phyloP scores from a whole-genome alignment of 2,329 filamentous ascomycete genomes.

The Alternaria sp. region DNA sequence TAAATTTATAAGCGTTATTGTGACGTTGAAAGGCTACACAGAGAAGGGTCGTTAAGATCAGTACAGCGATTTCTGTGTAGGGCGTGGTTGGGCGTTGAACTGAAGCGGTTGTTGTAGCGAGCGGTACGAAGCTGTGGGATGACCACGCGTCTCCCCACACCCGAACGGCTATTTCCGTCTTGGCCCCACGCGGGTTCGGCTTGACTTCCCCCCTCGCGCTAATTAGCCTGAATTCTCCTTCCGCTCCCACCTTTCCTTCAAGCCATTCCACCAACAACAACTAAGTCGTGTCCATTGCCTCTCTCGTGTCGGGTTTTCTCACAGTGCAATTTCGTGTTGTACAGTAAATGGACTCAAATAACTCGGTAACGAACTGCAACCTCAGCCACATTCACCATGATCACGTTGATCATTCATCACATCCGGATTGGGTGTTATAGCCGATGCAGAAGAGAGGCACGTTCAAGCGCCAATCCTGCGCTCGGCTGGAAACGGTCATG shows the following conservation, averaged over 20 bases:
- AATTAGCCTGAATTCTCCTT: neutral
- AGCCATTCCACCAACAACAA: neutral
- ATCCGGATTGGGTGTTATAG: neutral
- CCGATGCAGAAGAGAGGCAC: neutral
- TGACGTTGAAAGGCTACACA: no score
- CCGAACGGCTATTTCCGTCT: neutral
- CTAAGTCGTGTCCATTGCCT: neutral
- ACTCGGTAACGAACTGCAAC: no score
- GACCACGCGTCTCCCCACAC: neutral
- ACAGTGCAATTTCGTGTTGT: no score
- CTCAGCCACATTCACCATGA: neutral
- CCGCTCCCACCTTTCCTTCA: neutral
- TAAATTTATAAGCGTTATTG: no score
- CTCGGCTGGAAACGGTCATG: neutral
- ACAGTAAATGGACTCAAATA: no score
- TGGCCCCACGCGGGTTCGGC: neutral
- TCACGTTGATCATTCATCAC: neutral
- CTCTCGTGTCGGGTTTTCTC: no score
- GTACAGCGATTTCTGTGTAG: no score
- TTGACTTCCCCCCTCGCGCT: conserved; percentile 1
- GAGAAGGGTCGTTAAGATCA: no score
- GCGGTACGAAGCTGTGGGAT: neutral
- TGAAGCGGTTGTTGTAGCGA: neutral
- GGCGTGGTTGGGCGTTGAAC: no score
- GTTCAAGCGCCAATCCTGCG: neutral